Conservation (phyloP, 768 basidiomycete species). For the Suillus clintonianus region DNA sequence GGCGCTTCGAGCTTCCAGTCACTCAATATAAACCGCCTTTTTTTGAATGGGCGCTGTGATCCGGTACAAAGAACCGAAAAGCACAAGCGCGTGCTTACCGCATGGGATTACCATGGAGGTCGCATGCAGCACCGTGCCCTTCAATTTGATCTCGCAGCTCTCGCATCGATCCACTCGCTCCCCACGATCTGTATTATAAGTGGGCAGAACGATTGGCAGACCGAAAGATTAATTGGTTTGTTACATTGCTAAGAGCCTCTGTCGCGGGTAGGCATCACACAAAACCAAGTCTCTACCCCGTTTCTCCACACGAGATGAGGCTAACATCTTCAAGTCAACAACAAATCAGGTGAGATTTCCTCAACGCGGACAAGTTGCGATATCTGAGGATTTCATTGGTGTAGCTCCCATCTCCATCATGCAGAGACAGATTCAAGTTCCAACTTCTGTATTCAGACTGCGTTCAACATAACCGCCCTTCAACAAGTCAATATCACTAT, state of each 20-base stretch:
- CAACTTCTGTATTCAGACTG: not conserved
- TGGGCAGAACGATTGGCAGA: too few species aligned
- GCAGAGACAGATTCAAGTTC: not conserved
- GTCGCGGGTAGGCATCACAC: not conserved
- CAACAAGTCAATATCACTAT: not conserved
- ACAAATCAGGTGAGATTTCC: not conserved
- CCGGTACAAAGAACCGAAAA: not conserved
- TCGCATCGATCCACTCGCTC: not conserved
- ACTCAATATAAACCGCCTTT: not conserved
- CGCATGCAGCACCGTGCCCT: not conserved
- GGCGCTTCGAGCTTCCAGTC: not conserved
- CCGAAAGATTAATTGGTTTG: not conserved
- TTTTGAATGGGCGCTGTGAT: not conserved
- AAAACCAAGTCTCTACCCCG: not conserved
- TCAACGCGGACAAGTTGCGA: not conserved
- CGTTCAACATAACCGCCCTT: not conserved
- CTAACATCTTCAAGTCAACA: not conserved
- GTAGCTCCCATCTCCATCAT: not conserved
- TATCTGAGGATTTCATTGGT: not conserved
- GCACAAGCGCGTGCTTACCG: not conserved
- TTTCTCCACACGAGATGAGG: not conserved
- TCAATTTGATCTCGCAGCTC: not conserved
- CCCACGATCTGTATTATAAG: not conserved
- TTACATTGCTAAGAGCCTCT: not conserved
- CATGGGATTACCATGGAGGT: not conserved